Evolutionary conservation across 192 early-diverging fungal species (phyloP).

Genomic region (Coemansia biformis): DNA sequence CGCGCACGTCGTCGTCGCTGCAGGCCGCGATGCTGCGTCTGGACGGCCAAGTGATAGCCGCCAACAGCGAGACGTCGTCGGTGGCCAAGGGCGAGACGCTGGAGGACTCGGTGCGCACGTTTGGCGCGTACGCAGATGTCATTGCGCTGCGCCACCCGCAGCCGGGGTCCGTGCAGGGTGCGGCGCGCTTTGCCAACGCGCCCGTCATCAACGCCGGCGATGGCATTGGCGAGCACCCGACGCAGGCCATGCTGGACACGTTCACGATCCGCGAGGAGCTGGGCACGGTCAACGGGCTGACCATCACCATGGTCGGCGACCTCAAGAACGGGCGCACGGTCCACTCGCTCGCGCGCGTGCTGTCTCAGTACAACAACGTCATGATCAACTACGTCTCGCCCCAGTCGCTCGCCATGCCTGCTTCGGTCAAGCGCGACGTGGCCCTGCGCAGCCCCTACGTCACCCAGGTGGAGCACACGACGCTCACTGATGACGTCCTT

Average conservation of each 20-base stretch:
- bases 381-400: conserved; percentile 92
- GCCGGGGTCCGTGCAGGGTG: conserved; percentile 73
- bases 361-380: conserved; percentile 82
- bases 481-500: conserved; percentile 74
- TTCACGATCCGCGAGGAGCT: conserved; percentile 95
- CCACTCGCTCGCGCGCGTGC: conserved; percentile 86
- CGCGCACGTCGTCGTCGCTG: conserved; percentile 90
- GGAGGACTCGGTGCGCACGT: conserved; percentile 90
- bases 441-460: conserved; percentile 54
- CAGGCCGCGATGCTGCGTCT: conserved; percentile 91
- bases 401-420: conserved; percentile 75
- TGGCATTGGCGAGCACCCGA: conserved; percentile 96
- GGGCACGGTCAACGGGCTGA: conserved; percentile 92
- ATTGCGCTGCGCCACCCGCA: conserved; percentile 92
- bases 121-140: conserved; percentile 87
- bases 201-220: conserved; percentile 97
- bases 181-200: conserved; percentile 82
- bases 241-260: conserved; percentile 93
- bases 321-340: conserved; percentile 97
- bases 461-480: conserved; percentile 60
- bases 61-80: conserved; percentile 78
- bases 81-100: conserved; percentile 94
- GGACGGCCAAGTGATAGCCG: conserved; percentile 83
- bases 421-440: conserved; percentile 69
- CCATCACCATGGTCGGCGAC: conserved; percentile 93